These are phyloP conservation scores for Takashimella tepidaria DNA, from an alignment of 1,284 basidiomycete species.

Conservation along the genomic window DNA sequence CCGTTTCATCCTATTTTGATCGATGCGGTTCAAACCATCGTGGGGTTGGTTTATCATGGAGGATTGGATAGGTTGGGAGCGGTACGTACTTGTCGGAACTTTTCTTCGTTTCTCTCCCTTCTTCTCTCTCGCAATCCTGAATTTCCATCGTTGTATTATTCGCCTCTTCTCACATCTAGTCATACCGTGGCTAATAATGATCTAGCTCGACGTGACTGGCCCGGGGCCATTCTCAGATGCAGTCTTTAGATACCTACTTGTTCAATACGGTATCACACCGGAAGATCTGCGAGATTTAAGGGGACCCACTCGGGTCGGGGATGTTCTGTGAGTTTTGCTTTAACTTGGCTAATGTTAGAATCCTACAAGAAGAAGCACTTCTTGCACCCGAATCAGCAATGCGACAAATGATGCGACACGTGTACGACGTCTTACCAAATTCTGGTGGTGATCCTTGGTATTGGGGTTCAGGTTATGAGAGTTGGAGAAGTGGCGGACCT, in stretches of 20 bases:
- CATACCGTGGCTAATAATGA: too few species aligned
- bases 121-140: too few species aligned
- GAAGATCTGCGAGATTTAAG: conserved; percentile 18
- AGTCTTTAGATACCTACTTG: conserved; percentile 31
- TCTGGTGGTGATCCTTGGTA: conserved; percentile 12
- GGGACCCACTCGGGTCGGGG: conserved; percentile 29
- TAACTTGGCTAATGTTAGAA: conserved; percentile 1
- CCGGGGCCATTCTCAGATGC: conserved; percentile 34
- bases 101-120: too few species aligned
- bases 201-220: conserved; percentile 26
- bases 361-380: conserved; percentile 15
- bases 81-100: too few species aligned
- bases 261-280: conserved; percentile 35
- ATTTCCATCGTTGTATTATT: too few species aligned
- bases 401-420: conserved; percentile 3
- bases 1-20: conserved; percentile 31
- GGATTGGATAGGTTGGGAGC: conserved; percentile 2
- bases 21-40: conserved; percentile 28
- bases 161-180: too few species aligned
- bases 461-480: conserved; percentile 14
- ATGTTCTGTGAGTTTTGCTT: conserved; percentile 27
- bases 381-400: conserved; percentile 9
- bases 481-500: conserved; percentile 8
- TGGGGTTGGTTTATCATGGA: conserved; percentile 5
- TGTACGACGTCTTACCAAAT: conserved; percentile 14